Percentiles rank a stretch among this genome's conserved stretches.
Conservation (phyloP, 2,329 filamentous ascomycete species). For the Corynespora cassiicola region DNA sequence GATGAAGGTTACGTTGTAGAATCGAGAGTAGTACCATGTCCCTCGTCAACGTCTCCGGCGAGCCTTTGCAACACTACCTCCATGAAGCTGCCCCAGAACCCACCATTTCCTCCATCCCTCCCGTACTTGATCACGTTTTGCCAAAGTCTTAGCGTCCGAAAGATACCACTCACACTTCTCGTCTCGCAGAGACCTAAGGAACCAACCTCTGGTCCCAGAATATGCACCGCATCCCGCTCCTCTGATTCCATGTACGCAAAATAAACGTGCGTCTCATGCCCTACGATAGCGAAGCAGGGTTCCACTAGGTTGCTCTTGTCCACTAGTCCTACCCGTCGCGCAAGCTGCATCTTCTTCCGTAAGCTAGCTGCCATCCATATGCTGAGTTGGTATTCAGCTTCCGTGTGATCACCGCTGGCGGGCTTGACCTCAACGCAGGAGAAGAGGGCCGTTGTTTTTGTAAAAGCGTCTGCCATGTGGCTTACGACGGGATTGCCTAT, state of each 20-base stretch:
- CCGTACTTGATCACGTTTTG: slow-evolving; percentile 19
- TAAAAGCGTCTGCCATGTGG: slow-evolving; percentile 21
- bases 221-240: slow-evolving; percentile 15
- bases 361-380: slow-evolving; percentile 27
- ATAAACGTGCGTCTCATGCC: slow-evolving; percentile 20
- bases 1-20: slow-evolving; percentile 3
- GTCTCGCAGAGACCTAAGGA: slow-evolving; percentile 15
- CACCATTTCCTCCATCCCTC: slow-evolving; percentile 12
- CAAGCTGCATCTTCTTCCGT: slow-evolving; percentile 26
- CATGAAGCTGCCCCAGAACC: slow-evolving; percentile 22
- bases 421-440: slow-evolving; percentile 24
- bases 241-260: slow-evolving; percentile 18
- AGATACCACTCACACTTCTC: slow-evolving; percentile 17
- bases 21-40: slow-evolving; percentile 9
- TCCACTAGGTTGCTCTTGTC: slow-evolving; percentile 20
- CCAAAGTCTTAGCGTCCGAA: slow-evolving; percentile 18
- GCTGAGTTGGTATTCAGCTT: slow-evolving; percentile 27
- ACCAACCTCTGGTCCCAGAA: slow-evolving; percentile 16
- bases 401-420: slow-evolving; percentile 17
- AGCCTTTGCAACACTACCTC: slow-evolving; percentile 17
- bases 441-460: slow-evolving; percentile 24
- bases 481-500: slow-evolving; percentile 15
- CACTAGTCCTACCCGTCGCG: slow-evolving; percentile 14
- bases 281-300: slow-evolving; percentile 18
- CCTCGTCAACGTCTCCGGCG: slow-evolving; percentile 13